Conservation (phyloP, 352 stramenopile genomes). For the Phytophthora europaea region DNA sequence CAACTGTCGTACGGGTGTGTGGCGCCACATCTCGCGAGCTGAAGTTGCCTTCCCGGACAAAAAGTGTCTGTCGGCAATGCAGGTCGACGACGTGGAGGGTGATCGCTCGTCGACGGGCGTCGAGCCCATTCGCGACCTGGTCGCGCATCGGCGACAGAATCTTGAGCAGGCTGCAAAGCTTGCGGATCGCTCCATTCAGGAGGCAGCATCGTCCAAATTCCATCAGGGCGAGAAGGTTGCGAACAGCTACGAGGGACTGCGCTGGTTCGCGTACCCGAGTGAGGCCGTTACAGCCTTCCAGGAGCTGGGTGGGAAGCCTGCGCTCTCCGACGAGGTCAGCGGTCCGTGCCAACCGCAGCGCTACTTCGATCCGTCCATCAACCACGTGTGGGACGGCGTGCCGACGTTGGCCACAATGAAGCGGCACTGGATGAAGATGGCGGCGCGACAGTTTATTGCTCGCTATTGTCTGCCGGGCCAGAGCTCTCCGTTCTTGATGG, state of each 20-base stretch:
- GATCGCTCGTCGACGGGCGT: background rate
- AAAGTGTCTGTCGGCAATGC: slow-evolving; percentile 31
- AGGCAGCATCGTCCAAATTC: slow-evolving; percentile 18
- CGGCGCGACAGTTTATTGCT: slow-evolving; percentile 19
- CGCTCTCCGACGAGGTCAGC: slow-evolving; percentile 33
- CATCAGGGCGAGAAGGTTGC: slow-evolving; percentile 23
- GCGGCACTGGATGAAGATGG: slow-evolving; percentile 23
- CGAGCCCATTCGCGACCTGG: slow-evolving; percentile 24
- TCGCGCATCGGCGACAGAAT: slow-evolving; percentile 29
- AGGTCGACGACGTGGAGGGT: slow-evolving; percentile 17
- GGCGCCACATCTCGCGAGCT: slow-evolving; percentile 60
- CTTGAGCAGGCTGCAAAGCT: slow-evolving; percentile 29
- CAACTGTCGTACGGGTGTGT: slow-evolving; percentile 96
- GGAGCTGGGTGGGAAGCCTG: slow-evolving; percentile 19
- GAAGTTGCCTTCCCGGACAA: slow-evolving; percentile 29
- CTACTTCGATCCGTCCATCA: slow-evolving; percentile 32
- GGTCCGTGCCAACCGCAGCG: slow-evolving; percentile 45
- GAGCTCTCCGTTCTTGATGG: slow-evolving; percentile 22
- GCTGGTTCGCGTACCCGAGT: slow-evolving; percentile 47
- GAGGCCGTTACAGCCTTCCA: slow-evolving; percentile 33
- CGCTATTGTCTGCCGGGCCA: slow-evolving; percentile 25
- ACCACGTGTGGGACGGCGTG: slow-evolving; percentile 33
- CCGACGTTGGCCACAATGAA: slow-evolving; percentile 35
- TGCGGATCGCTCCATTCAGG: slow-evolving; percentile 27
- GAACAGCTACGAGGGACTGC: slow-evolving; percentile 33